Base-by-base conservation (phyloP, 495 filamentous ascomycete species). In the Clavariopsis aquatica region DNA sequence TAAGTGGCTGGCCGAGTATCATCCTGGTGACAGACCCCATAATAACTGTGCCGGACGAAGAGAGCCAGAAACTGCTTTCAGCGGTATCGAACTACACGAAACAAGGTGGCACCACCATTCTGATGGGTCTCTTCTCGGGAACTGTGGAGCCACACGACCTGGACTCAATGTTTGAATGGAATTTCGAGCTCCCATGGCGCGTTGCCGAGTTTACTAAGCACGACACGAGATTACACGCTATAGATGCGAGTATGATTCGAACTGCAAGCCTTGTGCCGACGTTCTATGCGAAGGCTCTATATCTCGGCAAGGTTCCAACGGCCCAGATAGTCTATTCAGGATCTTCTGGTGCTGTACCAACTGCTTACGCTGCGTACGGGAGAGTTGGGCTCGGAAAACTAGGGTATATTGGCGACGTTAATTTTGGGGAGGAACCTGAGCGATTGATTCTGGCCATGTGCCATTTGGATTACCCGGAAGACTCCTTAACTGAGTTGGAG, bases 391-490 rank as follows among this genome's bases (percentile, higher is more conserved):
- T 70, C 6, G 68, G 68, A 15, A 66, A 66, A 52, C 47, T 70
- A 2, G 68, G 68, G 0, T 70, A 59, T 52, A 52, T 70, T 58
- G 68, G 68, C 19, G 68, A 70, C 27, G 22, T 58, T 2, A 60
- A 60, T 26, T 70, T 66, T 46, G 59, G 34, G 10, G 68, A 70
- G 36, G 68, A 70, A 46, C 47, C 62, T 1, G 68, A 70, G 49
- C 31, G 59, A 13, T 27, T 66, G 15, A 66, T 70, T 43, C 46
- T 70, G 47, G 68, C 68, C 7, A 70, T 70, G 68, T 70, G 68
- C 28, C 68, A 66, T 45, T 29, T 70, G 22, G 68, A 70, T 49
- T 24, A 56, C 10, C 58, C 64, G 15, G 64, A 67, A 19, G 63
- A 66, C 26, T 46, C 34, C 15, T 24, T 51, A 19, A 2, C 26